A percentile compares a stretch with the other conserved stretches of the same genome.
phyloP scores from a whole-genome alignment of 768 basidiomycete genomes.

The Tulasnella sp. region DNA sequence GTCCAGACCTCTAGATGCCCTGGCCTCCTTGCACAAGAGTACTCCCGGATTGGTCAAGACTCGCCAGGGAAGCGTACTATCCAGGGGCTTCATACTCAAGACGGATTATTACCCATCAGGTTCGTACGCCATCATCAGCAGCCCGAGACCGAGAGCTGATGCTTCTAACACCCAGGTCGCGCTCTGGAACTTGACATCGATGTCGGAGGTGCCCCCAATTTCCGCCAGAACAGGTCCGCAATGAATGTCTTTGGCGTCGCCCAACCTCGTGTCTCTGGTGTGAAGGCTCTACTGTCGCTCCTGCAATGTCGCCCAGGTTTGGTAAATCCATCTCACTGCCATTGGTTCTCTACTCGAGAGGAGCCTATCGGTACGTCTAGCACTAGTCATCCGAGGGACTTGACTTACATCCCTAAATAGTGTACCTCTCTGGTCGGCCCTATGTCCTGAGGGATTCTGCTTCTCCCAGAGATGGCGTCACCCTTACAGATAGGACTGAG shows the following conservation, averaged over 20 bases:
- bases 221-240: slow-evolving; percentile 70
- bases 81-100: slow-evolving; percentile 89
- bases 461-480: slow-evolving; percentile 71
- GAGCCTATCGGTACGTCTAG: slow-evolving; percentile 71
- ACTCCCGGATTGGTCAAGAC: slow-evolving; percentile 62
- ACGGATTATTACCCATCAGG: slow-evolving; percentile 85
- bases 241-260: slow-evolving; percentile 94
- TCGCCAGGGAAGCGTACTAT: slow-evolving; percentile 75
- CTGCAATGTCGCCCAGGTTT: slow-evolving; percentile 69
- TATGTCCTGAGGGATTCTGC: slow-evolving; percentile 88
- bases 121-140: slow-evolving; percentile 37
- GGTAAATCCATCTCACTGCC: slow-evolving; percentile 50
- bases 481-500: slow-evolving; percentile 86
- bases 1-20: slow-evolving; percentile 25
- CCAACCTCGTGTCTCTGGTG: slow-evolving; percentile 88
- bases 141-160: slow-evolving; percentile 26
- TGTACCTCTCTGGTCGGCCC: slow-evolving; percentile 86
- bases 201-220: slow-evolving; percentile 93
- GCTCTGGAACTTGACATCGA: slow-evolving; percentile 88
- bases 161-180: slow-evolving; percentile 53
- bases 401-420: slow-evolving; percentile 39
- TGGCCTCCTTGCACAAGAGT: slow-evolving; percentile 28
- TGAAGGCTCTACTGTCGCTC: slow-evolving; percentile 83
- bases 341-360: slow-evolving; percentile 97
- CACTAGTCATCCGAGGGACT: neutral